Evolutionary conservation across 1,284 basidiomycete species (phyloP).

Genomic region (Tetrapyrgos nigripes): DNA sequence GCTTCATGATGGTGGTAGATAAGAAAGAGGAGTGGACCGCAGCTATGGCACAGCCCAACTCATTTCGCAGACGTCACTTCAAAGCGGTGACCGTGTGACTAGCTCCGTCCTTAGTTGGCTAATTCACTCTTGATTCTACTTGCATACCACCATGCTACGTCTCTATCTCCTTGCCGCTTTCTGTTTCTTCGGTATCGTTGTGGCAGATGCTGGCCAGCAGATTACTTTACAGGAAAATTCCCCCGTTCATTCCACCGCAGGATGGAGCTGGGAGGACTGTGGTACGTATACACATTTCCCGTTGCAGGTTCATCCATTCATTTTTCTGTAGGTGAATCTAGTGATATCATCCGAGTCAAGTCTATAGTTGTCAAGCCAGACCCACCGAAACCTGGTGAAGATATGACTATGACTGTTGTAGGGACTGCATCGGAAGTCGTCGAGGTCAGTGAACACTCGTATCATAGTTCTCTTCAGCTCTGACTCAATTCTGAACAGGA

Average conservation of each 20-base stretch:
- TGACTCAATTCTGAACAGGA: constrained; percentile 59
- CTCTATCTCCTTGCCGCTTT: constrained; percentile 37
- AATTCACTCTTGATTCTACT: background rate
- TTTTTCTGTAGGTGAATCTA: constrained; percentile 48
- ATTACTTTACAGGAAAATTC: constrained; percentile 40
- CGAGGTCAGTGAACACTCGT: constrained; percentile 56
- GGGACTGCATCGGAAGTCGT: constrained; percentile 67
- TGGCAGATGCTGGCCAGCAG: constrained; percentile 40
- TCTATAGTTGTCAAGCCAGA: constrained; percentile 78
- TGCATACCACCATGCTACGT: constrained; percentile 41
- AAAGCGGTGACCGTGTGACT: background rate
- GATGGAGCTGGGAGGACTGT: constrained; percentile 65
- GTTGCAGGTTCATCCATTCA: constrained; percentile 4
- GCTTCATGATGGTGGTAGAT: constrained; percentile 51
- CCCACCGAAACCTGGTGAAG: constrained; percentile 83
- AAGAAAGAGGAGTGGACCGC: background rate
- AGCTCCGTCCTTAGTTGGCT: background rate
- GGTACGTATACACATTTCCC: background rate
- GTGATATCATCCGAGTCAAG: constrained; percentile 63
- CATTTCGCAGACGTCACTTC: background rate
- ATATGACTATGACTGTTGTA: constrained; percentile 81
- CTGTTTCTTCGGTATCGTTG: constrained; percentile 40
- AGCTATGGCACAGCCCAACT: constrained; percentile 2
- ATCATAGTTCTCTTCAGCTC: background rate
- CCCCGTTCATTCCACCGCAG: constrained; percentile 42